A percentile compares a stretch with the other conserved stretches of the same genome.
Evolutionary conservation across 83 land plant species (phyloP).

Genomic region (Thuja plicata): DNA sequence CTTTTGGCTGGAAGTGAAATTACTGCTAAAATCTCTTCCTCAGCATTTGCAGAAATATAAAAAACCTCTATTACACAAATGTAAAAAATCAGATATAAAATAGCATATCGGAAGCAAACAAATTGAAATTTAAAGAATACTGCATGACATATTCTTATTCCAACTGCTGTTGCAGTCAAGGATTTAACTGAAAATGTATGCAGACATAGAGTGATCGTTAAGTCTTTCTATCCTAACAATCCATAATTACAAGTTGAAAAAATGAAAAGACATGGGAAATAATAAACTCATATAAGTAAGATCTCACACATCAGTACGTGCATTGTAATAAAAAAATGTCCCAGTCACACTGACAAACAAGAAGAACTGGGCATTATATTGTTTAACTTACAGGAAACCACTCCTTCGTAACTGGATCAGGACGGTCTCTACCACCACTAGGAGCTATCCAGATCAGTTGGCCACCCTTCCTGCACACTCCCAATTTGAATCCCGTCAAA

Average conservation of each 20-base stretch:
- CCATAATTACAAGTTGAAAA: neutral
- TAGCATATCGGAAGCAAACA: neutral
- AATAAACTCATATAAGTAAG: constrained; percentile 1
- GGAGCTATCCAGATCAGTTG: constrained; percentile 98
- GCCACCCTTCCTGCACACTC: constrained; percentile 67
- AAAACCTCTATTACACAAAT: neutral
- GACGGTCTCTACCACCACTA: constrained; percentile 99
- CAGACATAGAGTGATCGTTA: neutral
- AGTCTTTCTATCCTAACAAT: neutral
- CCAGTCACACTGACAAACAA: neutral
- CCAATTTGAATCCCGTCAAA: neutral
- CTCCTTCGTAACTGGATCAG: constrained; percentile 70
- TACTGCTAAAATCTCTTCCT: neutral
- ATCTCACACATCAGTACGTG: neutral
- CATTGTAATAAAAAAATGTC: neutral
- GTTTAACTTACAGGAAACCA: constrained; percentile 78
- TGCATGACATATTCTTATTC: neutral
- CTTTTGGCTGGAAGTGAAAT: neutral
- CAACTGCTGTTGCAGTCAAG: neutral
- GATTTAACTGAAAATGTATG: neutral
- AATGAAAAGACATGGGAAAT: neutral
- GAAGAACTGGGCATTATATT: neutral
- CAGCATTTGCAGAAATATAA: neutral
- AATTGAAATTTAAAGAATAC: neutral
- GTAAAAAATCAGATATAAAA: neutral